Conservation (phyloP, 305 asterid species). For the Ajuga reptans region DNA sequence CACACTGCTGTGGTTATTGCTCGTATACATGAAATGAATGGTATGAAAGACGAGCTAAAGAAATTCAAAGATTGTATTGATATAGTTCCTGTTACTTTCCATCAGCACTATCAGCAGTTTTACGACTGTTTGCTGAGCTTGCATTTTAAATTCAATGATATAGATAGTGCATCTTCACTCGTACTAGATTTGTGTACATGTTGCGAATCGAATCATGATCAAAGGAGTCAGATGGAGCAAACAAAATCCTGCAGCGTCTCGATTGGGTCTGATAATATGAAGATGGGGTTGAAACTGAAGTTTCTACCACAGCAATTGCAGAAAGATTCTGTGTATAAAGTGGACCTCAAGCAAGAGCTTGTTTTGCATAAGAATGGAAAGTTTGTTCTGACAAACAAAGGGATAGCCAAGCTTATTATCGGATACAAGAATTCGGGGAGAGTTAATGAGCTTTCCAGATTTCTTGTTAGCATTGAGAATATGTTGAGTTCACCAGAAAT, state of each 20-base stretch:
- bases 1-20: slow-evolving; percentile 54
- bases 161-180: slow-evolving; percentile 63
- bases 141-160: slow-evolving; percentile 65
- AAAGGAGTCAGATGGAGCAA: slow-evolving; percentile 25
- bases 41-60: slow-evolving; percentile 60
- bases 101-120: slow-evolving; percentile 47
- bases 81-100: slow-evolving; percentile 32
- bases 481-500: slow-evolving; percentile 28
- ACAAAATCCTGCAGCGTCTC: slow-evolving; percentile 37
- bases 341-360: slow-evolving; percentile 36
- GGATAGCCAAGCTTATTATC: slow-evolving; percentile 49
- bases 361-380: slow-evolving; percentile 44
- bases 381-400: slow-evolving; percentile 50
- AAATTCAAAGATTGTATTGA: slow-evolving; percentile 48
- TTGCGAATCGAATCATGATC: slow-evolving; percentile 14
- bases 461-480: slow-evolving; percentile 41
- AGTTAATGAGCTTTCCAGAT: slow-evolving; percentile 50
- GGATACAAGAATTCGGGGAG: slow-evolving; percentile 46
- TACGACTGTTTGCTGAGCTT: slow-evolving; percentile 58
- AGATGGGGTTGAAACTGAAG: slow-evolving; percentile 47
- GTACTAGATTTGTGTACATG: slow-evolving; percentile 35
- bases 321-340: slow-evolving; percentile 43
- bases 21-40: slow-evolving; percentile 58
- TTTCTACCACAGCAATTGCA: slow-evolving; percentile 43
- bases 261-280: slow-evolving; percentile 59